Percentiles rank a stretch among this genome's conserved stretches.
Conservation (phyloP, 495 filamentous ascomycete genomes). For the Penicillium cataractarum region DNA sequence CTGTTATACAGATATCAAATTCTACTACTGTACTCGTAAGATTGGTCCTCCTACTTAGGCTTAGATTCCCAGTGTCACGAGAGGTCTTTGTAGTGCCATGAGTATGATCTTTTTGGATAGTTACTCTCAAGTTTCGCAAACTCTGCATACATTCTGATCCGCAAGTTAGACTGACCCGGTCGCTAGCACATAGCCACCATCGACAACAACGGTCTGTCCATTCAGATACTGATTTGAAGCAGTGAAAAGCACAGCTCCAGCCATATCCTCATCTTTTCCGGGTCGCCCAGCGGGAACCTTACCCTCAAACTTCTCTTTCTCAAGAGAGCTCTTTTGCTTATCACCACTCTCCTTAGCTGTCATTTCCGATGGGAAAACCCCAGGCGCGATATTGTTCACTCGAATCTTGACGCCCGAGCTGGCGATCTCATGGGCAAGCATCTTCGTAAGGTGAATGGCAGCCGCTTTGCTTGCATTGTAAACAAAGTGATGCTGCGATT, state of each 20-base stretch:
- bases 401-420: slow-evolving; percentile 47
- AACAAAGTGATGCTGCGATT: slow-evolving; percentile 55
- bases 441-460: slow-evolving; percentile 56
- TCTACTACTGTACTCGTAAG: too few species aligned
- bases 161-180: slow-evolving; percentile 26
- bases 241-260: slow-evolving; percentile 62
- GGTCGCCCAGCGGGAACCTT: slow-evolving; percentile 63
- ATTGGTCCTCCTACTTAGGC: too few species aligned
- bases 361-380: slow-evolving; percentile 59
- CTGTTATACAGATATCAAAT: too few species aligned
- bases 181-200: slow-evolving; percentile 61
- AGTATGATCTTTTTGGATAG: too few species aligned
- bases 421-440: slow-evolving; percentile 54
- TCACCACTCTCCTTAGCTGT: slow-evolving; percentile 56
- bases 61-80: too few species aligned
- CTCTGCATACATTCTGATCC: not conserved
- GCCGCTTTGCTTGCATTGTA: slow-evolving; percentile 59
- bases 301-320: slow-evolving; percentile 60
- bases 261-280: slow-evolving; percentile 77
- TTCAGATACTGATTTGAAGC: slow-evolving; percentile 72
- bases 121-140: too few species aligned
- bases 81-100: too few species aligned
- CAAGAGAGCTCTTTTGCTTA: slow-evolving; percentile 66
- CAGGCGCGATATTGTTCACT: slow-evolving; percentile 59
- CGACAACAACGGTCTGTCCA: slow-evolving; percentile 67